Base-by-base conservation (phyloP, 2,329 filamentous ascomycete genomes). In the Coniochaeta sp. region DNA sequence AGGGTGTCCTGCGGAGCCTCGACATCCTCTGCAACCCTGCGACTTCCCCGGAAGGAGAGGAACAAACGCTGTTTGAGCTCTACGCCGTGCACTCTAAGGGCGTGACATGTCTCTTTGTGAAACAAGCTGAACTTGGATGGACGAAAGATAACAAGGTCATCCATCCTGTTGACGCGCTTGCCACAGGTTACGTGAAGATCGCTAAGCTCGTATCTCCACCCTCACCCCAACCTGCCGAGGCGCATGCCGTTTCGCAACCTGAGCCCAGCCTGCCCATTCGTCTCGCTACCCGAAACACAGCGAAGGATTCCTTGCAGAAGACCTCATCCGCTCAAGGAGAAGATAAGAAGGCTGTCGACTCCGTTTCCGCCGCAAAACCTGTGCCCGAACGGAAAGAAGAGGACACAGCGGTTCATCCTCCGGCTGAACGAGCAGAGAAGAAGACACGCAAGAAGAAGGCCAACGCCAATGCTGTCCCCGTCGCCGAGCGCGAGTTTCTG, bases 11-110 rank as follows among this genome's bases (percentile, higher is more conserved):
- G 57, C 87, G 95, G 72, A 98, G 93, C 71, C 78, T 99, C 60
- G 92, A 96, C 69, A 91, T 99, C 69, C 82, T 98, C 28, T 86
- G 88, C 68, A 87, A 82, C 66, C 86, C 89, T 36, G 84, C 88
- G 59, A 83, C 85, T 63, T 76, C 81, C 7, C 80, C 85, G 62
- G 83, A 84, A 42, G 79, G 79, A 26, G 87, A 89, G 24, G 89
- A 95, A 64, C 85, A 85, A 17, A 86, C 88, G 0, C 77, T 97
- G 16, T 98, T 99, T 69, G 95, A 99, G 77, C 81, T 99, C 10
- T 99, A 99, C 72, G 89, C 91, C 34, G 96, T 97, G 89, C 93
- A 99, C 74, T 97, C 95, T 12, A 96, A 92, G 76, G 95, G 95
- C 62, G 92, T 98, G n/a, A 93, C 93, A 19, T 93, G 90, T 68